Base-by-base conservation (phyloP, 768 basidiomycete species). In the Lentinula edodes region DNA sequence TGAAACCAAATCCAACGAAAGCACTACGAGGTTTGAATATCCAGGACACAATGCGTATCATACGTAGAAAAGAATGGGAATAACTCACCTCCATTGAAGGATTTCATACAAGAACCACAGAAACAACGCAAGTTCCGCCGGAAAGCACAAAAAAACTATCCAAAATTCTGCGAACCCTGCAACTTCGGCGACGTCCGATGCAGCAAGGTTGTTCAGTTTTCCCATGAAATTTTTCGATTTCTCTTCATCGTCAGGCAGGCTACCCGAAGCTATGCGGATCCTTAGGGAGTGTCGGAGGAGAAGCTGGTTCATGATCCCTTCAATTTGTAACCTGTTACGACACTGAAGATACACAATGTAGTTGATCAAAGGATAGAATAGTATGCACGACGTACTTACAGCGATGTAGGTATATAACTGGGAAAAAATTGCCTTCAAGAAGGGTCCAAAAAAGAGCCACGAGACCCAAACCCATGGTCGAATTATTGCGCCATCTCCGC, bases 381-480 rank as follows among this genome's bases (percentile, higher is more conserved):
- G 9, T n/a, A 13, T 13, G 15, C 10, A 52, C 8, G 39, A 39
- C 7, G 1, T 4, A 35, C 61, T 32, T 46, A 61, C 61, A 23
- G 60, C 20, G 28, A 72, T 62, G 63, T 69, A 77, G 42, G 70
- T 66, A 64, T 81, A 83, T 67, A 72, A 74, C 61, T 83, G 78
- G 34, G 76, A 74, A 42, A 68, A 65, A 20, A 80, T 35, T 15
- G 71, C 66, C n/a, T 67, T 71, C 5, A 74, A 0, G 39, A 58
- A 65, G 35, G 78, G 74, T 15, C 75, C 77, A 15, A 75, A 60
- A 65, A 76, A 73, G 0, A 78, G 66, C 43, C 64, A 67, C 0
- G 69, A 35, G 32, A 83, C 73, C 81, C 82, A 91, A 6, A 90
- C 80, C 83, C 88, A 89, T 0, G 89, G 89, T 39, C 80, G 79